Base-by-base conservation (phyloP, 2,329 filamentous ascomycete species). In the Dothistroma septosporum region DNA sequence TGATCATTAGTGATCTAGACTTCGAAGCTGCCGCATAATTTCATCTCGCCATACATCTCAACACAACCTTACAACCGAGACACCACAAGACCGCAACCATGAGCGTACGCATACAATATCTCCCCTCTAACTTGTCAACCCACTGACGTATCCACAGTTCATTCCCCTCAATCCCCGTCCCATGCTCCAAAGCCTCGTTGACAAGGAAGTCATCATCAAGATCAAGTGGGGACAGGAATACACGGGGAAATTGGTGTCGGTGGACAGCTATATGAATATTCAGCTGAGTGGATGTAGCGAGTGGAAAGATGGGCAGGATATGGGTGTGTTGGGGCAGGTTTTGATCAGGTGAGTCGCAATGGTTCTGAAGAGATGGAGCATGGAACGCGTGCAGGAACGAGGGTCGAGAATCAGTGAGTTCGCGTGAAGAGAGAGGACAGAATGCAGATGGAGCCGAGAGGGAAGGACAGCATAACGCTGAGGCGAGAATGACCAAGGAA, bases 181-280 rank as follows among this genome's bases (percentile, higher is more conserved):
- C 48, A 92, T 97, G 84, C 89, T 99, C 75, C 92, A 97, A 81
- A 87, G 87, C 74, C 87, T 97, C 87, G 89, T 99, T 78, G 90
- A 95, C 81, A 90, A 95, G 76, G 86, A 93, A 73, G 87, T 99
- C 73, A 83, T 92, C 65, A 89, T 99, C 66, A 91, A 92, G 71
- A 85, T 99, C 66, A 99, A 99, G 84, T 99, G 94, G 94, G 92
- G 91, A 70, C 88, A 97, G 78, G 94, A 99, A 77, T 99, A 99
- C 85, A 95, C 93, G 77, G 94, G 94, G 75, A 85, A 86, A 67
- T 85, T 99, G 64, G 90, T 96, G 73, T 93, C 89, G 71, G 90
- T 96, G 73, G 94, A 99, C 80, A 92, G 90, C 74, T 99, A 99
- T 82, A 97, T 99, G 93, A 99, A 99, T 81, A 87, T 99, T 66